A percentile compares a stretch with the other conserved stretches of the same genome.
Evolutionary conservation across 2,329 filamentous ascomycete species (phyloP).

Genomic region (Aspergillus ibericus): DNA sequence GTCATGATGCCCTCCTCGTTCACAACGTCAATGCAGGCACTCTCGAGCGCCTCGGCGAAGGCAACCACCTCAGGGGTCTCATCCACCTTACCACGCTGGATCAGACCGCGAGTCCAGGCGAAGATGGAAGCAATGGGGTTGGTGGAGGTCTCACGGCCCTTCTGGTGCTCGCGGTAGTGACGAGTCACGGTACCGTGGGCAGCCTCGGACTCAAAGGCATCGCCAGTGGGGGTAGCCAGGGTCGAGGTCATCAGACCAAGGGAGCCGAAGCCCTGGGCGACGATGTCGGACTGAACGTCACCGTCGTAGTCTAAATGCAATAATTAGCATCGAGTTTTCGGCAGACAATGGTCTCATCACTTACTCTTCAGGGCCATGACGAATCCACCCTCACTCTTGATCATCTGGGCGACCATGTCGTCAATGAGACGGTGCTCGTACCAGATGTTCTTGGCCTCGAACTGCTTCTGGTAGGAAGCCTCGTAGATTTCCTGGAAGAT

Average conservation of each 20-base stretch:
- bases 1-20: constrained; percentile 96
- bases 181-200: constrained; percentile 97
- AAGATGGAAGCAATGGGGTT: constrained; percentile 99
- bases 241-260: constrained; percentile 98
- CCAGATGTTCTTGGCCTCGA: constrained; percentile 92
- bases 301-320: constrained; percentile 80
- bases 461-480: constrained; percentile 77
- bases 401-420: constrained; percentile 99
- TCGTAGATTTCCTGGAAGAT: constrained; percentile 99
- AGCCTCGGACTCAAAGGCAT: constrained; percentile 96
- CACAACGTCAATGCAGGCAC: constrained; percentile 91
- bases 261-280: constrained; percentile 96
- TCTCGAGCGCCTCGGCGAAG: constrained; percentile 88
- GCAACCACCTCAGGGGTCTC: constrained; percentile 85
- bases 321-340: too few relatives aligned
- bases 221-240: constrained; percentile 92
- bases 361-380: constrained; percentile 97
- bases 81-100: constrained; percentile 92
- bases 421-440: constrained; percentile 99
- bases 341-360: constrained; percentile 25
- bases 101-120: constrained; percentile 92
- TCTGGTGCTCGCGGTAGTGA: constrained; percentile 98
- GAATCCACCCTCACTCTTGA: constrained; percentile 96
- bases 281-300: constrained; percentile 97
- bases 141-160: constrained; percentile 93